These are phyloP conservation scores for Plasmodium coatneyi DNA, from an alignment of 169 alveolate species.

Conservation along the genomic window DNA sequence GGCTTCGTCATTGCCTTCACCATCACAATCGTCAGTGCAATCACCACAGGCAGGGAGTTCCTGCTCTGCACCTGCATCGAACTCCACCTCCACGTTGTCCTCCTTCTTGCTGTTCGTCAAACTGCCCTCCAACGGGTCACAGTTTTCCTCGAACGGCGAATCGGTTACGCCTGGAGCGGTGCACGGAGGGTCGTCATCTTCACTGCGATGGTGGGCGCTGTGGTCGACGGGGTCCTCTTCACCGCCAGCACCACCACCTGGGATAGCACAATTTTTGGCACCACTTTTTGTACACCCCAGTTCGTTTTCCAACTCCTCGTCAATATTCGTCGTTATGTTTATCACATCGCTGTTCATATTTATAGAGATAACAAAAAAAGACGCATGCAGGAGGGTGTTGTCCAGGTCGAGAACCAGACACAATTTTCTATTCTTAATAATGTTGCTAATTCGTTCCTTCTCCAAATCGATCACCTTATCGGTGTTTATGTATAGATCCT, in stretches of 20 bases:
- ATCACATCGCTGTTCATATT: conserved; percentile 30
- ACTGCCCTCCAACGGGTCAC: neutral
- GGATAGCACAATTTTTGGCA: no score
- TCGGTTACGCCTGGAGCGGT: neutral
- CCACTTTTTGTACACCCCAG: neutral
- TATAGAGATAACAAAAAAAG: conserved; percentile 65
- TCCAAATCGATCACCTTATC: conserved; percentile 80
- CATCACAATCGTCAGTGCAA: neutral
- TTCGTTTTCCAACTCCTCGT: conserved; percentile 23
- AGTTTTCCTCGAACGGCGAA: neutral
- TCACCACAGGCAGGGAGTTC: neutral
- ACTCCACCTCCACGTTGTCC: neutral
- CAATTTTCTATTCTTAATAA: conserved; percentile 79
- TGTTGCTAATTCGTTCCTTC: conserved; percentile 61
- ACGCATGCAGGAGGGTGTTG: conserved; percentile 87
- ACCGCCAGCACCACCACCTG: neutral
- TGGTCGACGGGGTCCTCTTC: neutral
- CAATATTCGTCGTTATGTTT: conserved; percentile 44
- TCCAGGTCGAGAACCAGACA: conserved; percentile 88
- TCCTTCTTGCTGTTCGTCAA: neutral
- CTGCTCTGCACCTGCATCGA: neutral
- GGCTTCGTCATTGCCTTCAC: neutral
- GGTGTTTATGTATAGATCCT: conserved; percentile 75
- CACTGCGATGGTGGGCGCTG: neutral
- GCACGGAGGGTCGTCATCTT: neutral